Evolutionary conservation across 73 alveolate genomes (phyloP), one percentile per base, ranked within the genome.

Genomic region (Durusdinium trenchii): DNA sequence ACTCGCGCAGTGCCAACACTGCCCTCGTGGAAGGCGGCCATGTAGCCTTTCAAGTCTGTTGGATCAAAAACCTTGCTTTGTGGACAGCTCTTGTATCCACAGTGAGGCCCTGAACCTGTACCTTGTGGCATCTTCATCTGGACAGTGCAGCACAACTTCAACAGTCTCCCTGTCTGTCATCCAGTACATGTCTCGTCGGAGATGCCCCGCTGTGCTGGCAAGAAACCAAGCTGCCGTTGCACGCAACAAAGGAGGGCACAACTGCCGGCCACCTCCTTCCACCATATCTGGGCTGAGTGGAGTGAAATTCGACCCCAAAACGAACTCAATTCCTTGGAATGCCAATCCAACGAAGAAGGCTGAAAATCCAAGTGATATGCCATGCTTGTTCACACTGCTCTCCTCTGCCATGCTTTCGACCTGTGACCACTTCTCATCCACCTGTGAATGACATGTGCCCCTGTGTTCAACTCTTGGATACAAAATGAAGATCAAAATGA

Each of bases 21-120:
- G 76, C 98, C 98, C 89, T 91, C 98, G 35, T 91, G 98, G 64
- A 16, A 38, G 61, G 89, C 98, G 18, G 98, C 98, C 98, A 91
- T 69, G 87, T 91, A 91, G 60, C 96, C 96, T 89, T 5, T n/a
- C 67, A 32, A 62, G 79, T 1, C 61, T 38, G 86, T n/a, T n/a
- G n/a, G n/a, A n/a, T n/a, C n/a, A n/a, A n/a, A n/a, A n/a, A n/a
- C n/a, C n/a, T n/a, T n/a, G n/a, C n/a, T n/a, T n/a, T n/a, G n/a
- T n/a, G n/a, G n/a, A n/a, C n/a, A n/a, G n/a, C n/a, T n/a, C n/a
- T n/a, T n/a, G n/a, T n/a, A n/a, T n/a, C n/a, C n/a, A n/a, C n/a
- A n/a, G n/a, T n/a, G n/a, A n/a, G n/a, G n/a, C n/a, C 64, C 9
- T 64, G 9, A 26, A 64, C 79, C 79, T 64, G 42, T 64, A 26